Base-by-base conservation (phyloP, 2,329 filamentous ascomycete genomes). In the Penicillium sp. region DNA sequence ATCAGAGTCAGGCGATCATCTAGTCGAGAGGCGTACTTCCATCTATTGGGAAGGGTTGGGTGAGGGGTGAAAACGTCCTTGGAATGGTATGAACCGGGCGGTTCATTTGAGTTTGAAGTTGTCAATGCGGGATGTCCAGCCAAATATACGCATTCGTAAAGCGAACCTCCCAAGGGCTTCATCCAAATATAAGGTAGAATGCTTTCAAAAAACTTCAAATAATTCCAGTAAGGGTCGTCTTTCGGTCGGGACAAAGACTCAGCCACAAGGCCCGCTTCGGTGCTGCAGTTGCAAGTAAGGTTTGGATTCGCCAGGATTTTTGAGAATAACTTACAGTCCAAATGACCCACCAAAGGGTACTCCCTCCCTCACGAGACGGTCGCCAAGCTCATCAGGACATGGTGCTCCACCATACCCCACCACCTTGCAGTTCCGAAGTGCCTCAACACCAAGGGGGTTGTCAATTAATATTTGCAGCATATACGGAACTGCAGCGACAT, bases 181-280 rank as follows among this genome's bases (percentile, higher is more conserved):
- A 79, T 78, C 59, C 66, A 65, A 48, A 79, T 69, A 53, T 76
- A 74, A 1, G 69, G 59, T 5, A 58, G 62, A 11, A 78, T 63
- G 47, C 72, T 73, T 16, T 71, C 70, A 42, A 75, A 78, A 19
- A 75, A 74, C 14, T 69, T 66, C 48, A 80, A 57, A 57, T 79
- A 80, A 29, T 76, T 72, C 78, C 78, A 80, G n/a, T 72, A 67
- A 14, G 74, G 71, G 46, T 78, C 75, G 2, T 61, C 69, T 3
- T 66, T 67, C 3, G 73, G 72, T 10, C 77, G 73, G 5, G 70
- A 65, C 37, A 78, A 72, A 1, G 77, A 79, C 53, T 78, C 76
- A 13, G 75, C 76, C 2, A 77, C 70, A 5, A 78, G 70, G 3
- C 78, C 78, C 13, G 77, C 75, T 59, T 79, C 77, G 8, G 77